Conservation (phyloP, 2,329 filamentous ascomycete genomes). For the Incumbomyces delicatus region DNA sequence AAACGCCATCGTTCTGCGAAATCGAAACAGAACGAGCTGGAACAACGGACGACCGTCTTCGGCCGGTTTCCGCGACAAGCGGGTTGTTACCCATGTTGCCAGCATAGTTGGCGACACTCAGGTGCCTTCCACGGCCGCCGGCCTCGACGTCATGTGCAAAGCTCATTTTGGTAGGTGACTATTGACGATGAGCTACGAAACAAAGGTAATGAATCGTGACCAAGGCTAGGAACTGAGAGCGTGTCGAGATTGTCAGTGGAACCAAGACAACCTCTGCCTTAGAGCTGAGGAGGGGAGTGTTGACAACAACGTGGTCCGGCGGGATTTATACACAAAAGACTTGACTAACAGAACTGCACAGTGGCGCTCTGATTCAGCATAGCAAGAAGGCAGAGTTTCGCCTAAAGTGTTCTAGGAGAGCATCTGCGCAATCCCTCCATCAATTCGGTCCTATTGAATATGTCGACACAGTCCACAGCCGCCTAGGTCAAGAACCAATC, state of each 20-base stretch:
- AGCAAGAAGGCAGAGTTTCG: neutral
- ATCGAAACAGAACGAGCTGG: conserved; percentile 14
- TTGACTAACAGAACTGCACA: neutral
- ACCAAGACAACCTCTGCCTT: neutral
- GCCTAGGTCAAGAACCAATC: no score
- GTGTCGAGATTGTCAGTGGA: neutral
- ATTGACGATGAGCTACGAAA: neutral
- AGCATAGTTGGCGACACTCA: conserved; percentile 19
- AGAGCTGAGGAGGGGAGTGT: neutral
- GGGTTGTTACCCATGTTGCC: conserved; percentile 12
- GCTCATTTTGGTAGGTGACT: conserved; percentile 9
- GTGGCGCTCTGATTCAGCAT: neutral
- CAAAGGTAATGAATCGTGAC: neutral
- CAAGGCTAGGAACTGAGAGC: neutral
- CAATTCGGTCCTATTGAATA: no score
- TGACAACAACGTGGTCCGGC: neutral
- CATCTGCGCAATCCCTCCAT: no score
- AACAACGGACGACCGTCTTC: conserved; percentile 20
- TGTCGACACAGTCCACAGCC: no score
- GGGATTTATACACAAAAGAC: conserved; percentile 1
- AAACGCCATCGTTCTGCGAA: conserved; percentile 12
- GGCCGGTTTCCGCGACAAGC: conserved; percentile 12
- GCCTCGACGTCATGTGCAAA: conserved; percentile 16
- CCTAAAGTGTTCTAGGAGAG: neutral
- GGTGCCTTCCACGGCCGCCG: conserved; percentile 15